phyloP scores from a whole-genome alignment of 176 grass and related monocot species.

The Aegilops longissima region DNA sequence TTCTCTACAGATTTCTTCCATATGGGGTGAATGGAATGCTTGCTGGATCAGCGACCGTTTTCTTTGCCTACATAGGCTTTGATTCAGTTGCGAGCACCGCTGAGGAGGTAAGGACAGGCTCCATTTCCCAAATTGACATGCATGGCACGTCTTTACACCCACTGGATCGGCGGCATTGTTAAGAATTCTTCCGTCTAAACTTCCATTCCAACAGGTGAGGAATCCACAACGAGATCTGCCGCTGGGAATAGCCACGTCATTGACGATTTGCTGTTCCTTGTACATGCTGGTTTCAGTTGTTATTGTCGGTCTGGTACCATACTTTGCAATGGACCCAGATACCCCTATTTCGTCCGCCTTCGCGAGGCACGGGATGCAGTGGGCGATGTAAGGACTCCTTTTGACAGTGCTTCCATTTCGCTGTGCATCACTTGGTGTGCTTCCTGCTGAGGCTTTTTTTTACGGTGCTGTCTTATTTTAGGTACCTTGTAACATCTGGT shows the following conservation, averaged over 20 bases:
- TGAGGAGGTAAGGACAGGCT: constrained; percentile 53
- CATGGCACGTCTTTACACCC: neutral
- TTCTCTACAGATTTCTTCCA: constrained; percentile 58
- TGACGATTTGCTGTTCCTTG: constrained; percentile 66
- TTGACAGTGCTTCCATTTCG: neutral
- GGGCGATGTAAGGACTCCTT: constrained; percentile 55
- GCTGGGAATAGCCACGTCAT: constrained; percentile 56
- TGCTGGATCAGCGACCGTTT: constrained; percentile 76
- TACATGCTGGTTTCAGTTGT: constrained; percentile 86
- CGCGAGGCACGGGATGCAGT: constrained; percentile 63
- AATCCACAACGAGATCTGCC: constrained; percentile 82
- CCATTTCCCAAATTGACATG: neutral
- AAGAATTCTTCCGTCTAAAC: neutral
- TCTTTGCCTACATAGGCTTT: constrained; percentile 88
- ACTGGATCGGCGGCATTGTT: neutral
- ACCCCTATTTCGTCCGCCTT: constrained; percentile 85
- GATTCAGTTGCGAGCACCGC: constrained; percentile 83
- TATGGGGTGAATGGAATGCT: constrained; percentile 79
- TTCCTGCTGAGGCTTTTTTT: constrained; percentile 13
- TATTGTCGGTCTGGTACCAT: constrained; percentile 80
- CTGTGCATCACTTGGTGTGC: neutral
- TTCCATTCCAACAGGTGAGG: constrained; percentile 54
- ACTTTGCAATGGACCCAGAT: constrained; percentile 85
- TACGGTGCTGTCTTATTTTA: constrained; percentile 15
- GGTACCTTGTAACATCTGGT: constrained; percentile 75